Evolutionary conservation across 2,329 filamentous ascomycete species (phyloP).

Genomic region (Stagonosporopsis vannaccii): DNA sequence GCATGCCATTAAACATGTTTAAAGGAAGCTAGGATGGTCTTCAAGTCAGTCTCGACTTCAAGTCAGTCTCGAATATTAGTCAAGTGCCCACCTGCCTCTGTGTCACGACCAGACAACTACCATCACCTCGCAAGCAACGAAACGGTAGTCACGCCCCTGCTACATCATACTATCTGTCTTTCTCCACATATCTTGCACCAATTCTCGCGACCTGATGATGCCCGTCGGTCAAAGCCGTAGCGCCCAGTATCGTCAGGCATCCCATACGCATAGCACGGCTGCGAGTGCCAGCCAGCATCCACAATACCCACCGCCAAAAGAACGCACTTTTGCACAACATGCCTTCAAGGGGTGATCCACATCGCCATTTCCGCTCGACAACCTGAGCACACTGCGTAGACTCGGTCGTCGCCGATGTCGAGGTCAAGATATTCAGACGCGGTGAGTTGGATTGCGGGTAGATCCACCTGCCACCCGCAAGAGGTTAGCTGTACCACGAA

Average conservation of each 20-base stretch:
- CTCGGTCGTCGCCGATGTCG: slow-evolving; percentile 14
- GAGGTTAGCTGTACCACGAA: slow-evolving; percentile 21
- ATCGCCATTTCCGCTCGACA: slow-evolving; percentile 2
- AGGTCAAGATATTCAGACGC: slow-evolving; percentile 22
- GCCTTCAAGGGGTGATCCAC: slow-evolving; percentile 12
- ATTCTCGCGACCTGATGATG: background rate
- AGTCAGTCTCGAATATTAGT: background rate
- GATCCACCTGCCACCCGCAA: slow-evolving; percentile 23
- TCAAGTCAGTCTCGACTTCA: background rate
- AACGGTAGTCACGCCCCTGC: background rate
- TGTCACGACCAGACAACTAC: background rate
- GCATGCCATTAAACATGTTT: background rate
- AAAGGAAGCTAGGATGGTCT: background rate
- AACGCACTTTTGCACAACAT: slow-evolving; percentile 21
- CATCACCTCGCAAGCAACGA: background rate
- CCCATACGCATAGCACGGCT: slow-evolving; percentile 14
- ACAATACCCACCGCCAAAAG: slow-evolving; percentile 11
- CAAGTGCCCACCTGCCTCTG: background rate
- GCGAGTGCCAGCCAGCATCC: slow-evolving; percentile 10
- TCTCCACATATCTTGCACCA: background rate
- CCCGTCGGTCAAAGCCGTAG: background rate
- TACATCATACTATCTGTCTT: background rate
- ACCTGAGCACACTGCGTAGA: background rate
- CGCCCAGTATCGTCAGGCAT: slow-evolving; percentile 5
- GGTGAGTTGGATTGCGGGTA: slow-evolving; percentile 32